These are phyloP conservation scores for Fusarium sp. DNA, from an alignment of 2,329 filamentous ascomycete species.

Conservation along the genomic window DNA sequence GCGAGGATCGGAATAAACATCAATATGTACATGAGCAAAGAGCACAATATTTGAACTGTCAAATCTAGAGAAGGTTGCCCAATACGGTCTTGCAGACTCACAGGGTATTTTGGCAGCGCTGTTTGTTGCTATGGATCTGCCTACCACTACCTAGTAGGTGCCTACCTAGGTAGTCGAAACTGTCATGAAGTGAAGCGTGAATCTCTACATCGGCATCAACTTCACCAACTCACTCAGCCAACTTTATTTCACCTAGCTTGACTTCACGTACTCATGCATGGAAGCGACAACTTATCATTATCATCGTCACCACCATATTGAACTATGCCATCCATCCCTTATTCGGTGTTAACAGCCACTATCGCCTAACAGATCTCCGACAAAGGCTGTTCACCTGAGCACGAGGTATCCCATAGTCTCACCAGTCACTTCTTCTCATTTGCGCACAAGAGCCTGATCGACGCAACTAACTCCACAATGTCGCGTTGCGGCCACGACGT, in stretches of 20 bases:
- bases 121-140: background rate
- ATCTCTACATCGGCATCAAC: background rate
- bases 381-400: background rate
- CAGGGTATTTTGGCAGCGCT: background rate
- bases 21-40: background rate
- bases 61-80: background rate
- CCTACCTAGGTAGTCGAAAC: background rate
- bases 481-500: slow-evolving; percentile 45
- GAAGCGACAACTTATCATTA: background rate
- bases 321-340: background rate
- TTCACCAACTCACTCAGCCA: background rate
- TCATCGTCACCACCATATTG: background rate
- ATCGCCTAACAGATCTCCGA: background rate
- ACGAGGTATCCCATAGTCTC: background rate
- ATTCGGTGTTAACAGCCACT: background rate
- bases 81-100: background rate
- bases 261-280: background rate
- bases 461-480: slow-evolving; percentile 27
- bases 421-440: background rate
- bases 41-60: background rate
- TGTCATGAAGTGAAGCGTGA: background rate
- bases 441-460: slow-evolving; percentile 17
- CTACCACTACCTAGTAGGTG: background rate
- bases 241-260: background rate
- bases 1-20: background rate